Conservation (phyloP, 2,329 filamentous ascomycete genomes). For the Stagonosporopsis vannaccii region DNA sequence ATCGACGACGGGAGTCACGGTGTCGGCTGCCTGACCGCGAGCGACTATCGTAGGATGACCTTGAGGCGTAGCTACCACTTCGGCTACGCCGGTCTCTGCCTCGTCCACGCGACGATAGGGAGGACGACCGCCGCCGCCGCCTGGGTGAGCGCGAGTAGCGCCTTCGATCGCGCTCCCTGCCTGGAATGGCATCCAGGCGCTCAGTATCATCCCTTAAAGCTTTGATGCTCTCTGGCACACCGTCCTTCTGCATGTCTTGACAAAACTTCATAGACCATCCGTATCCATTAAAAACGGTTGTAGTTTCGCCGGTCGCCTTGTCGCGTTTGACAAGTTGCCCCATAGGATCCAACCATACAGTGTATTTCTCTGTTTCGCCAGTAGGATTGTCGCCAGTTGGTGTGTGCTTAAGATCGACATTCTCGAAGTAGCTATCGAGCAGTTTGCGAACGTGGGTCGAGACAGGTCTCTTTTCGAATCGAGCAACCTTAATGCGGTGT, state of each 20-base stretch:
- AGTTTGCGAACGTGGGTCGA: conserved; percentile 73
- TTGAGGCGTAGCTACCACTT: conserved; percentile 24
- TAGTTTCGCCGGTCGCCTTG: conserved; percentile 69
- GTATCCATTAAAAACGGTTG: conserved; percentile 79
- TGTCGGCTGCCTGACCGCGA: conserved; percentile 24
- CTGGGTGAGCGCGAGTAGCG: conserved; percentile 19
- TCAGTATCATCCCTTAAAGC: conserved; percentile 29
- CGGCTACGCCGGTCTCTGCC: conserved; percentile 23
- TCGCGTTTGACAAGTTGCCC: conserved; percentile 73
- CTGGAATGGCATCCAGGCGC: conserved; percentile 24
- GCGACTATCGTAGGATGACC: conserved; percentile 28
- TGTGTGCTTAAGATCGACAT: conserved; percentile 58
- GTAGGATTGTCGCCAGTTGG: conserved; percentile 52
- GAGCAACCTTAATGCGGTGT: conserved; percentile 65
- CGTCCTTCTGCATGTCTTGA: conserved; percentile 73
- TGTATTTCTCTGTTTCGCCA: conserved; percentile 55
- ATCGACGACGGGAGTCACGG: conserved; percentile 20
- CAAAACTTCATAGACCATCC: conserved; percentile 86
- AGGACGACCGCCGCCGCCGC: conserved; percentile 26
- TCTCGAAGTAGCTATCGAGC: conserved; percentile 72
- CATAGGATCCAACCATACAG: conserved; percentile 67
- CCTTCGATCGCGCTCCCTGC: conserved; percentile 18
- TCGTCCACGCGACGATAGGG: conserved; percentile 23
- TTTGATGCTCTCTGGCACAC: conserved; percentile 32
- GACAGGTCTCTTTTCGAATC: conserved; percentile 72